These are phyloP conservation scores for Aspergillus cavernicola DNA, from an alignment of 495 filamentous ascomycete species.

Conservation along the genomic window DNA sequence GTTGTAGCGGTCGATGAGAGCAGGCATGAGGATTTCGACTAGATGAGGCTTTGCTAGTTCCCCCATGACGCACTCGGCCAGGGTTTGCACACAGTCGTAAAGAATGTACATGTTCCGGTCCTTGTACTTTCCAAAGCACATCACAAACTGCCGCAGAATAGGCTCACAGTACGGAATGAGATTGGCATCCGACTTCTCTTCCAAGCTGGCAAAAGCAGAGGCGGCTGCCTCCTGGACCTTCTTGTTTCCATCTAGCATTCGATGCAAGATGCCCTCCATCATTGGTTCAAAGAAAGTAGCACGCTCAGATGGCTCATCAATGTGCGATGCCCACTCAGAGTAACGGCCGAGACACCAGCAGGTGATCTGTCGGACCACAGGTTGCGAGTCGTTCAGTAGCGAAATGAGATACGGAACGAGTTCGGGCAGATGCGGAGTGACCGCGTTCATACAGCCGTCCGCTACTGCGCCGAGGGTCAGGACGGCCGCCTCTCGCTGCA, in stretches of 20 bases:
- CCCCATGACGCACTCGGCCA: constrained; percentile 86
- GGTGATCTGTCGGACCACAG: constrained; percentile 95
- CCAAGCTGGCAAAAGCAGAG: constrained; percentile 92
- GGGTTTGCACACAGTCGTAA: constrained; percentile 97
- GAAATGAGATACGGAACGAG: constrained; percentile 88
- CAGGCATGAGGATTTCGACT: constrained; percentile 87
- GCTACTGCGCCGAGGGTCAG: constrained; percentile 93
- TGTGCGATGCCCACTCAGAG: constrained; percentile 84
- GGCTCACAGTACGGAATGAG: constrained; percentile 81
- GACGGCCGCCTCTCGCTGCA: constrained; percentile 88
- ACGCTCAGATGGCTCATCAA: constrained; percentile 60
- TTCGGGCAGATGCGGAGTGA: constrained; percentile 86
- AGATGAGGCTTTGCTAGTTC: constrained; percentile 73
- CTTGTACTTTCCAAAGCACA: constrained; percentile 92
- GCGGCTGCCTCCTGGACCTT: constrained; percentile 95
- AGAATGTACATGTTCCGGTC: constrained; percentile 98
- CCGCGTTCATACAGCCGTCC: constrained; percentile 87
- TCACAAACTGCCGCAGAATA: constrained; percentile 88
- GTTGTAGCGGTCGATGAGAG: constrained; percentile 85
- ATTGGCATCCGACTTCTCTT: constrained; percentile 82
- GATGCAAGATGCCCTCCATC: constrained; percentile 92
- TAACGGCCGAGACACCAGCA: constrained; percentile 97
- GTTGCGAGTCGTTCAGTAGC: constrained; percentile 76
- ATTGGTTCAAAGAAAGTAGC: constrained; percentile 86
- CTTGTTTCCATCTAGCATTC: constrained; percentile 97